A percentile compares a stretch with the other conserved stretches of the same genome.
These are phyloP conservation scores for Clarireedia hainanense DNA, from an alignment of 2,329 filamentous ascomycete species.

Conservation along the genomic window DNA sequence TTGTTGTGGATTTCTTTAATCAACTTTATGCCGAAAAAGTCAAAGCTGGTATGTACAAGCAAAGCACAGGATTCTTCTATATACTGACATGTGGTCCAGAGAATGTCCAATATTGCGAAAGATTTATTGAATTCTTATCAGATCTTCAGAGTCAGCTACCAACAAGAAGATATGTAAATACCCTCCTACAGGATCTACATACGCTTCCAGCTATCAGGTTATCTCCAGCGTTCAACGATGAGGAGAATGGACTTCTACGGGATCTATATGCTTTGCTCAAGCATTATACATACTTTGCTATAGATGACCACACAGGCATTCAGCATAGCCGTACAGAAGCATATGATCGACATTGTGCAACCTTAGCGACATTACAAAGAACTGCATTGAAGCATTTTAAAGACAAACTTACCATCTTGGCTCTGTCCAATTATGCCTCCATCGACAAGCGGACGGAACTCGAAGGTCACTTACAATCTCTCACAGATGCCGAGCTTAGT, in stretches of 20 bases:
- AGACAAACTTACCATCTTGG: constrained; percentile 82
- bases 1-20: constrained; percentile 75
- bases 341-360: constrained; percentile 71
- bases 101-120: constrained; percentile 75
- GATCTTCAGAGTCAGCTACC: constrained; percentile 91
- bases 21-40: constrained; percentile 54
- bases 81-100: constrained; percentile 36
- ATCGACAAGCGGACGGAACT: constrained; percentile 77
- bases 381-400: constrained; percentile 75
- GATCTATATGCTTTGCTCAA: constrained; percentile 74
- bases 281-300: constrained; percentile 82
- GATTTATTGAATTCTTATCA: constrained; percentile 84
- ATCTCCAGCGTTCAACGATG: constrained; percentile 69
- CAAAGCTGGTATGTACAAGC: constrained; percentile 35
- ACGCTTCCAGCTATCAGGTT: constrained; percentile 68
- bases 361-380: constrained; percentile 72
- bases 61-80: background rate
- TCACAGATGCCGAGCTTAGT: constrained; percentile 68
- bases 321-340: constrained; percentile 66
- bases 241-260: constrained; percentile 67
- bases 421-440: constrained; percentile 84
- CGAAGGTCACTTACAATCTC: constrained; percentile 60
- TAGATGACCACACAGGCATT: constrained; percentile 82
- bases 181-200: constrained; percentile 78
- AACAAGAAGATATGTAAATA: constrained; percentile 88